A percentile compares a stretch with the other conserved stretches of the same genome.
phyloP scores from a whole-genome alignment of 306 rosid species.

The Acacia melanoxylon region DNA sequence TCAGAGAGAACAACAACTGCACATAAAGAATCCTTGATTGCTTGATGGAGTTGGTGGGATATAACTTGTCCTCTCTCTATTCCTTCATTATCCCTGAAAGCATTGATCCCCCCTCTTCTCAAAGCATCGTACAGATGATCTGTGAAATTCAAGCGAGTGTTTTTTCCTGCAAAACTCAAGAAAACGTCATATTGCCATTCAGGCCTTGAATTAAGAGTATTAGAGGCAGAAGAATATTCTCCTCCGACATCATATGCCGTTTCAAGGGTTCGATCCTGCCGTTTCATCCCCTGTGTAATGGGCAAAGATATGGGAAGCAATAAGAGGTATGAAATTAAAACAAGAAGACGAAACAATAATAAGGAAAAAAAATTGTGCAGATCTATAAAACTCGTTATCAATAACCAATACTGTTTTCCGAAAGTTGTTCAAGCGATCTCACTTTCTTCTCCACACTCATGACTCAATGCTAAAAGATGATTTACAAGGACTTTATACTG shows the following conservation, averaged over 20 bases:
- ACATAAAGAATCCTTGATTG: neutral
- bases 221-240: neutral
- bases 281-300: neutral
- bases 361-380: neutral
- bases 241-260: neutral
- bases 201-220: neutral
- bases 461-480: too few species aligned
- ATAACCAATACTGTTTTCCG: too few species aligned
- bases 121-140: neutral
- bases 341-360: neutral
- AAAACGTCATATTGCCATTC: neutral
- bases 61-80: neutral
- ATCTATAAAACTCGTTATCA: neutral
- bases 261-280: neutral
- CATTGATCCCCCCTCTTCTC: neutral
- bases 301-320: neutral
- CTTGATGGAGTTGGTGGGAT: neutral
- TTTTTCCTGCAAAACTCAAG: neutral
- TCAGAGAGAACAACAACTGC: neutral
- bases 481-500: too few species aligned
- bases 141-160: neutral
- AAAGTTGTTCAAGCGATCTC: neutral
- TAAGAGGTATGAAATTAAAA: neutral
- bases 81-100: neutral
- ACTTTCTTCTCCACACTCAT: neutral